Evolutionary conservation across 495 filamentous ascomycete species (phyloP).

Genomic region (Cladorrhinum samala): DNA sequence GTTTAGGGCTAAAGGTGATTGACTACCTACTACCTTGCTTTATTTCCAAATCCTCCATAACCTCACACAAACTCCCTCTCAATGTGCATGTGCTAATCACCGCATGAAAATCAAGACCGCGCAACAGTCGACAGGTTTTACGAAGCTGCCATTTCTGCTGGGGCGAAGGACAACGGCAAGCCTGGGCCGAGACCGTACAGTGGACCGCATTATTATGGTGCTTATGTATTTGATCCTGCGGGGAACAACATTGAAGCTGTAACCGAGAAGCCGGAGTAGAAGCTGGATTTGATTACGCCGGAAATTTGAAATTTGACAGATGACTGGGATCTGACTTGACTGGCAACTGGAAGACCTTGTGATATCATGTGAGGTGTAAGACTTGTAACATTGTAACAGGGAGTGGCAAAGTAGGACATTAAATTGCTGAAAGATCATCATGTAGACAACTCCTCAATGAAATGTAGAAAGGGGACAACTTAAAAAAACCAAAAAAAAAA

Average conservation of each 20-base stretch:
- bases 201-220: constrained; percentile 42
- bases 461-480: too few relatives aligned
- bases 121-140: constrained; percentile 20
- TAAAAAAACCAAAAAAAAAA: too few relatives aligned
- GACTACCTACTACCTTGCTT: neutral
- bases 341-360: too few relatives aligned
- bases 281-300: too few relatives aligned
- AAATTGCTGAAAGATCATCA: too few relatives aligned
- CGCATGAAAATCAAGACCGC: constrained; percentile 7
- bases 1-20: constrained; percentile 17
- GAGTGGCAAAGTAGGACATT: too few relatives aligned
- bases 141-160: constrained; percentile 13
- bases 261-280: neutral
- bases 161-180: constrained; percentile 35
- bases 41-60: too few relatives aligned
- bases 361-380: too few relatives aligned
- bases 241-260: constrained; percentile 49
- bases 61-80: too few relatives aligned
- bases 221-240: constrained; percentile 46
- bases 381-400: too few relatives aligned
- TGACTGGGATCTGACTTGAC: too few relatives aligned
- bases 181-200: constrained; percentile 39
- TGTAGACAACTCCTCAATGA: too few relatives aligned
- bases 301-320: neutral
- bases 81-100: neutral